These are phyloP conservation scores for Chaetomiaceae sp. DNA, from an alignment of 2,329 filamentous ascomycete genomes.

Conservation along the genomic window DNA sequence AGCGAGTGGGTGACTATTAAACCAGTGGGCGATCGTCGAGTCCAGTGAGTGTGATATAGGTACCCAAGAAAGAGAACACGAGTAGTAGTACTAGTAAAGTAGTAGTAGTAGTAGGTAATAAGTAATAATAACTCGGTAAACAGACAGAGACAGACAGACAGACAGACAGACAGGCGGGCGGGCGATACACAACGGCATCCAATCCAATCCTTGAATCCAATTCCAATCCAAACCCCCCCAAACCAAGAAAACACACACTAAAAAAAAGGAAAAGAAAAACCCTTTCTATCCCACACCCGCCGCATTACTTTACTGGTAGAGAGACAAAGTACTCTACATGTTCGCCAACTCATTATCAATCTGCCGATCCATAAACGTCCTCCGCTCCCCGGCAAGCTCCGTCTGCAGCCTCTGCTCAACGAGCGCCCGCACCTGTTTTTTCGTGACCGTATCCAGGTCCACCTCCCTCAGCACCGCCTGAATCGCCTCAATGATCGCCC, in stretches of 20 bases:
- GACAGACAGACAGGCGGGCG: neutral
- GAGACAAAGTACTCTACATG: conserved; percentile 64
- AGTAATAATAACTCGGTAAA: neutral
- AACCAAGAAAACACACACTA: neutral
- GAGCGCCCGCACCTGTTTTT: conserved; percentile 90
- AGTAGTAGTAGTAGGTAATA: neutral
- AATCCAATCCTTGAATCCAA: neutral
- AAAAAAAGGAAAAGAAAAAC: neutral
- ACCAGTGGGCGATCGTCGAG: no score
- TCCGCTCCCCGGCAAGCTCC: conserved; percentile 78
- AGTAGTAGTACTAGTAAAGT: neutral
- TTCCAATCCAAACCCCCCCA: neutral
- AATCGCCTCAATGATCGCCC: conserved; percentile 77
- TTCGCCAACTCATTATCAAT: conserved; percentile 92
- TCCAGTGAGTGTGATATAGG: no score
- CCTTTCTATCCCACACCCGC: neutral
- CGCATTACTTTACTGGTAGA: no score
- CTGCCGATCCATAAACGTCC: conserved; percentile 83
- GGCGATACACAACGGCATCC: neutral
- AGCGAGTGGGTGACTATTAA: no score
- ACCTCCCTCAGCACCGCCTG: conserved; percentile 79
- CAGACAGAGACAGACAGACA: neutral
- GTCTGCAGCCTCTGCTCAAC: conserved; percentile 92
- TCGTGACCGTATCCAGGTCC: conserved; percentile 93
- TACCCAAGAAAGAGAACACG: neutral